A percentile compares a stretch with the other conserved stretches of the same genome.
phyloP scores from a whole-genome alignment of 305 asterid genomes.

The Ilex paraguariensis region DNA sequence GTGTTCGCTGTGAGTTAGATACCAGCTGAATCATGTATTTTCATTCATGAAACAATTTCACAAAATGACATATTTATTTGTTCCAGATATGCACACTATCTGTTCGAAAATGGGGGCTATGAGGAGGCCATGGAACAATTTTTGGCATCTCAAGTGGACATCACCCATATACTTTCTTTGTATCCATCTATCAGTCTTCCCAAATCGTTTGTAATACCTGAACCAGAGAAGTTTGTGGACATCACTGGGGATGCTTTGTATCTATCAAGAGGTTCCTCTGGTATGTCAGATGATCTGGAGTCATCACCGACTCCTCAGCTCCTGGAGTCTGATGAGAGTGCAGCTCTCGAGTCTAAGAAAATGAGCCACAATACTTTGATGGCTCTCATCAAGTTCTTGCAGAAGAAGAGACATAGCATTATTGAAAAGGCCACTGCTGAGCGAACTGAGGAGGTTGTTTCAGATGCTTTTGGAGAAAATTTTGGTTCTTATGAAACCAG shows the following conservation, averaged over 20 bases:
- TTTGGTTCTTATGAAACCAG: conserved; percentile 60
- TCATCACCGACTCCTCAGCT: conserved; percentile 37
- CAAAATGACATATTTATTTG: not conserved
- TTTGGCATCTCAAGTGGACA: conserved; percentile 92
- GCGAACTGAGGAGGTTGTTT: conserved; percentile 98
- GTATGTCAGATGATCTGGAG: conserved; percentile 84
- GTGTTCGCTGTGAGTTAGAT: not conserved
- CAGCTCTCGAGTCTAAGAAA: conserved; percentile 83
- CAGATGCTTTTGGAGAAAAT: conserved; percentile 84
- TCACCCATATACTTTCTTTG: conserved; percentile 73
- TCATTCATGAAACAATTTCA: conserved; percentile 2
- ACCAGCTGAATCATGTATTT: not conserved
- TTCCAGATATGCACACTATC: conserved; percentile 85
- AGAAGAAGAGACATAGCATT: conserved; percentile 68
- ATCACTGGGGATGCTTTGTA: conserved; percentile 52
- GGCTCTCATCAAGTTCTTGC: conserved; percentile 96
- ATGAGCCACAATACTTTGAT: conserved; percentile 90
- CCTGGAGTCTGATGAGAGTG: conserved; percentile 60
- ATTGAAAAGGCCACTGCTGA: conserved; percentile 97
- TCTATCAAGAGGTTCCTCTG: conserved; percentile 85
- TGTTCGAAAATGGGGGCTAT: conserved; percentile 86
- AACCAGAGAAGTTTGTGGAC: conserved; percentile 73
- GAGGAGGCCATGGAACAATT: conserved; percentile 98
- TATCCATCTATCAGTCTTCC: conserved; percentile 86
- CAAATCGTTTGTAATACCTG: conserved; percentile 75